Base-by-base conservation (phyloP, 2,329 filamentous ascomycete species). In the Xylariales sp. region DNA sequence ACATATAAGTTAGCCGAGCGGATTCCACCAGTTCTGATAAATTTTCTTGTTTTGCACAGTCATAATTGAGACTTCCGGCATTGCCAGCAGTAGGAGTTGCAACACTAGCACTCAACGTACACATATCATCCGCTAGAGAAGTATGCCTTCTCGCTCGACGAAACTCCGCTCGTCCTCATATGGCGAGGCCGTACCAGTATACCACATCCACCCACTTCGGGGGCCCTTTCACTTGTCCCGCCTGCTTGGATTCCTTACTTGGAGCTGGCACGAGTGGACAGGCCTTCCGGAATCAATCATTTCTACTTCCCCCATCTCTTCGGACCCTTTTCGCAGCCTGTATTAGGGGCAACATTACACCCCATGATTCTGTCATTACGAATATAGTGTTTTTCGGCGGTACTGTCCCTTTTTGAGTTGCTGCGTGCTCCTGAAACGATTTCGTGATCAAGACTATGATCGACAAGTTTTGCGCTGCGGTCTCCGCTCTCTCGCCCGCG, bases 361-460 rank as follows among this genome's bases (percentile, higher is more conserved):
- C 2, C 2, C 23, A 23, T 23, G 23, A 23, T 23, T 1, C 23
- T 23, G 23, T 23, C 23, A 23, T 23, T 23, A 23, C 23, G 23
- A 23, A 23, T 23, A 23, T 23, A 23, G 23, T 23, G 1, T 2
- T 23, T 2, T 23, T 23, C 23, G 23, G 23, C 23, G 23, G 23
- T 23, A 23, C 23, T 23, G 32, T 86, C 69, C 81, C 86, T 63
- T 81, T 86, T 78, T 81, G 85, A 61, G 82, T 83, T 41, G 81
- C 82, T 18, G 80, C 83, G 12, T 88, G 86, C 72, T 81, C 84
- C 0, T 85, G 86, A 74, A 88, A 88, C 73, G 86, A 88, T 71
- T 80, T 83, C 49, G 81, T 85, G 75, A 88, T 69, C 81, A 83
- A 49, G 84, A 86, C 48, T 77, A 86, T 58, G 86, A 88, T 70